These are phyloP conservation scores for Colletotrichum trifolii DNA, from an alignment of 2,329 filamentous ascomycete species.

Conservation along the genomic window DNA sequence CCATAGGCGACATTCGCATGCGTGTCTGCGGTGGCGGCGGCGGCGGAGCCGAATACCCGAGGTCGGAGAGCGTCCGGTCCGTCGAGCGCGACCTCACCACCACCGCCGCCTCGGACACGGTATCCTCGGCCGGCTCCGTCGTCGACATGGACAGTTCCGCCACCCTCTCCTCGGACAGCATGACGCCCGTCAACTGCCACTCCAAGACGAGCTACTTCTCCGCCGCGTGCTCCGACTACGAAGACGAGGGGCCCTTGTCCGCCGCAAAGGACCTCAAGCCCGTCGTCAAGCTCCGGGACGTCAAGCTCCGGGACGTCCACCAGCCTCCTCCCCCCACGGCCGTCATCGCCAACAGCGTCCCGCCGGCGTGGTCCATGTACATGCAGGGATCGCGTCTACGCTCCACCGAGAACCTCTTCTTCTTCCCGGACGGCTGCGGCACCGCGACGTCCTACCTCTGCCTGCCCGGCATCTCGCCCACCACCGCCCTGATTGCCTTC, in stretches of 20 bases:
- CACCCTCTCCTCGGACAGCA: conserved; percentile 65
- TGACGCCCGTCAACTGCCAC: conserved; percentile 12
- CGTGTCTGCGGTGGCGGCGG: conserved; percentile 43
- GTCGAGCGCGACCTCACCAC: conserved; percentile 49
- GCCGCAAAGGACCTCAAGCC: conserved; percentile 43
- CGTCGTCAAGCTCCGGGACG: conserved; percentile 48
- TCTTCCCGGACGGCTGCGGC: conserved; percentile 66
- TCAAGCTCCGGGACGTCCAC: conserved; percentile 59
- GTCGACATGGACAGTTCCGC: conserved; percentile 74
- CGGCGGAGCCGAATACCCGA: too few species aligned
- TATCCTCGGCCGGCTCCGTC: conserved; percentile 68
- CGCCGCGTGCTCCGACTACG: too few species aligned
- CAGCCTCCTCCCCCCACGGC: conserved; percentile 60
- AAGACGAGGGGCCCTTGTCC: conserved; percentile 49
- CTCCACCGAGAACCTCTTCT: conserved; percentile 60
- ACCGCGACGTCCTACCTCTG: conserved; percentile 75
- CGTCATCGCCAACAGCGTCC: conserved; percentile 41
- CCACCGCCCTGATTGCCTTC: conserved; percentile 62
- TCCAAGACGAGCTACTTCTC: too few species aligned
- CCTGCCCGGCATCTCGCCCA: conserved; percentile 62
- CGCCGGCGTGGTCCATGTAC: too few species aligned
- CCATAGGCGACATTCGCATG: conserved; percentile 64
- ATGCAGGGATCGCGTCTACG: conserved; percentile 59
- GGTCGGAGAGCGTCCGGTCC: too few species aligned
- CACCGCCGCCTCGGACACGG: conserved; percentile 66